Percentiles rank a stretch among this genome's conserved stretches.
phyloP scores from a whole-genome alignment of 305 asterid species.

The Fraxinus sp. region DNA sequence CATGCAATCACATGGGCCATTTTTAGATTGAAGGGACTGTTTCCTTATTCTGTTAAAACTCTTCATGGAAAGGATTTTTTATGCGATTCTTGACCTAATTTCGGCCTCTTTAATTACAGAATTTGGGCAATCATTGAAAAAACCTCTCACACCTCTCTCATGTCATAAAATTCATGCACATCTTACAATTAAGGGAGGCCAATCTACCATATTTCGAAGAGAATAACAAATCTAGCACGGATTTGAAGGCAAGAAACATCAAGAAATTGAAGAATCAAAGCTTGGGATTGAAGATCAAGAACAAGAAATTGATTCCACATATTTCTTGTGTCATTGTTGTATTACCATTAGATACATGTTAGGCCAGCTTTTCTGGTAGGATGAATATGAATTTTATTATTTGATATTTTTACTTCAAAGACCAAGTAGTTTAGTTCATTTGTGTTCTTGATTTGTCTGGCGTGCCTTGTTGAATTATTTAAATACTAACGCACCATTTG shows the following conservation, averaged over 20 bases:
- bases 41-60: neutral
- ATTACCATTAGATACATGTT: neutral
- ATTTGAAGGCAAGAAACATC: neutral
- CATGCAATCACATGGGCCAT: neutral
- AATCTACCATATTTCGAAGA: neutral
- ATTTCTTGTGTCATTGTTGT: neutral
- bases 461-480: neutral
- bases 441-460: neutral
- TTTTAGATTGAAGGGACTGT: neutral
- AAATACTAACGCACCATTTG: neutral
- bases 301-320: neutral
- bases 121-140: neutral
- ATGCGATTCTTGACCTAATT: neutral
- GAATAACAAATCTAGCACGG: neutral
- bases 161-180: neutral
- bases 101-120: neutral
- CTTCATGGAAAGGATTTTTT: neutral
- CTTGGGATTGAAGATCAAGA: neutral
- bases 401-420: neutral
- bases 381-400: neutral
- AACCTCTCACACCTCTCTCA: neutral
- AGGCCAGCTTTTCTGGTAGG: neutral
- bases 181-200: neutral
- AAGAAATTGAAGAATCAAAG: neutral
- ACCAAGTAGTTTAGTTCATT: neutral